phyloP scores from a whole-genome alignment of 352 stramenopile genomes.

The Globisporangium polare region DNA sequence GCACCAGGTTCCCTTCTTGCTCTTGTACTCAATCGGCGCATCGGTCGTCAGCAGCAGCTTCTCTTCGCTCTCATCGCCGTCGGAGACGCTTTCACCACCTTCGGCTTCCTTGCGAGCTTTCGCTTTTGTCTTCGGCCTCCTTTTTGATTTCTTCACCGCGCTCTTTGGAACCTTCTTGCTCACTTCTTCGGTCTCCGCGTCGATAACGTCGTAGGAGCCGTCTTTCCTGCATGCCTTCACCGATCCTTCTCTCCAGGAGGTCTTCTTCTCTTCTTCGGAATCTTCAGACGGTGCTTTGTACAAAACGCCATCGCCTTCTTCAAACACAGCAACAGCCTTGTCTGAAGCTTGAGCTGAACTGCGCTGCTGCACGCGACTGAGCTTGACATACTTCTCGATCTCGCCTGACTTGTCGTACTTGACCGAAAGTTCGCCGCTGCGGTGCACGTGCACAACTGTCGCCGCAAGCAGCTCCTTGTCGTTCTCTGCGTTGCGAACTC shows the following conservation, averaged over 20 bases:
- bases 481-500: conserved; percentile 10
- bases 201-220: conserved; percentile 29
- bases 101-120: conserved; percentile 8
- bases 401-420: conserved; percentile 29
- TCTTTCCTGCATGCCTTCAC: conserved; percentile 30
- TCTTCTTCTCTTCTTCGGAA: conserved; percentile 9
- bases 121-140: conserved; percentile 11
- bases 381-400: conserved; percentile 33
- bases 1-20: conserved; percentile 30
- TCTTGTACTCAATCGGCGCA: conserved; percentile 37
- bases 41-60: conserved; percentile 18
- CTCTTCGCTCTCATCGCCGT: conserved; percentile 16
- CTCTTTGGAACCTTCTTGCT: conserved; percentile 24
- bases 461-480: conserved; percentile 14
- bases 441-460: conserved; percentile 31
- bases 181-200: conserved; percentile 25
- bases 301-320: conserved; percentile 22
- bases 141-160: conserved; percentile 16
- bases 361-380: conserved; percentile 4
- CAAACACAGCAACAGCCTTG: neutral
- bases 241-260: conserved; percentile 24
- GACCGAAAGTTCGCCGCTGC: conserved; percentile 31
- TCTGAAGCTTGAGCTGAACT: neutral
- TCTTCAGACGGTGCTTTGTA: conserved; percentile 9
- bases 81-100: conserved; percentile 12